Evolutionary conservation across 1,139 yeast genomes (phyloP).

Genomic region (Spathaspora sp.): DNA sequence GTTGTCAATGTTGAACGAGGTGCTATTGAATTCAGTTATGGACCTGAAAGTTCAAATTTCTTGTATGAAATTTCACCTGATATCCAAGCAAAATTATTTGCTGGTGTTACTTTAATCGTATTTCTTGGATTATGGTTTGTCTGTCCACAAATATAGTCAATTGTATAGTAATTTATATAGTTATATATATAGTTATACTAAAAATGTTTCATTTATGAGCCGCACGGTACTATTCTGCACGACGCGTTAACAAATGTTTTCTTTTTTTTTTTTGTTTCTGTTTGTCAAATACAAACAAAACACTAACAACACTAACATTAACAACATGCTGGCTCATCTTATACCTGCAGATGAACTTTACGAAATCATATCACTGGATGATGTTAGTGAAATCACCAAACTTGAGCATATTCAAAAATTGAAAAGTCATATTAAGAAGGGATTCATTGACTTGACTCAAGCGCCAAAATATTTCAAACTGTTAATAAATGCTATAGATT

Average conservation of each 20-base stretch:
- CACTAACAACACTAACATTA: no score
- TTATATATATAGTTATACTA: not conserved
- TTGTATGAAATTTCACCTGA: slow-evolving; percentile 16
- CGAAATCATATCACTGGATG: slow-evolving; percentile 22
- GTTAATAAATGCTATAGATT: slow-evolving; percentile 46
- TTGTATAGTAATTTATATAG: no score
- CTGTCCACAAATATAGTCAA: slow-evolving; percentile 12
- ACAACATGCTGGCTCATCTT: slow-evolving; percentile 1
- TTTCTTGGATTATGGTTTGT: slow-evolving; percentile 24
- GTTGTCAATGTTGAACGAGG: not conserved
- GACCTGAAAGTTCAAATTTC: slow-evolving; percentile 12
- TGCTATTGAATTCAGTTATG: slow-evolving; percentile 12
- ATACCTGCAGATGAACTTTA: slow-evolving; percentile 21
- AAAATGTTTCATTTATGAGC: not conserved
- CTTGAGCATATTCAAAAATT: slow-evolving; percentile 46
- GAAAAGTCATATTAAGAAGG: slow-evolving; percentile 70
- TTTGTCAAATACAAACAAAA: not conserved
- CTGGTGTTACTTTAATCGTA: slow-evolving; percentile 17
- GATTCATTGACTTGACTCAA: slow-evolving; percentile 52
- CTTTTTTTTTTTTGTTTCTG: not conserved
- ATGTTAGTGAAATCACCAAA: slow-evolving; percentile 24
- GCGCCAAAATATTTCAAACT: slow-evolving; percentile 62
- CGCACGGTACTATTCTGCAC: not conserved
- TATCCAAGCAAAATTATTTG: slow-evolving; percentile 17
- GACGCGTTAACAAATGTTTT: no score